Conservation (phyloP, 176 grass and related monocot genomes). For the Cymbopogon citratus region DNA sequence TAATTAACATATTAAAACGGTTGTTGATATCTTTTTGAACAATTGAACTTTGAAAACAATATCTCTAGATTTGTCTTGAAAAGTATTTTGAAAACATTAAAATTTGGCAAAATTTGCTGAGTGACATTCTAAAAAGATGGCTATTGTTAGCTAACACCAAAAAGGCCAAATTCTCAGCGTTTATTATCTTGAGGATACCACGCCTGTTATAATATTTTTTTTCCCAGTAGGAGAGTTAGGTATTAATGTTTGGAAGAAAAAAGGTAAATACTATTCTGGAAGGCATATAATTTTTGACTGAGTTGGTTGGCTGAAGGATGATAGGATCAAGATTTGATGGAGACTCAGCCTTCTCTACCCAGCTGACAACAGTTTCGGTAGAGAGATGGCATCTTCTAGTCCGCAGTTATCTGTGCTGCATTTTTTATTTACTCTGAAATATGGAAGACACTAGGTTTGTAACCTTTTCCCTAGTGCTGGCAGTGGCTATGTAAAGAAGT, state of each 20-base stretch:
- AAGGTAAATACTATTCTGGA: not conserved
- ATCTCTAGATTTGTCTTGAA: not conserved
- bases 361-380: not conserved
- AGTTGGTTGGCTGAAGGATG: not conserved
- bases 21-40: not conserved
- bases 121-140: not conserved
- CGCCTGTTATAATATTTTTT: not conserved
- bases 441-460: not conserved
- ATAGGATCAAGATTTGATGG: not conserved
- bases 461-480: not conserved
- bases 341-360: too few relatives aligned
- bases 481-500: not conserved
- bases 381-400: not conserved
- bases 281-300: not conserved
- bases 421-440: not conserved
- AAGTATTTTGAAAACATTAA: too few relatives aligned
- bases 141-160: not conserved
- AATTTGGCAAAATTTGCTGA: not conserved
- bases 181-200: not conserved
- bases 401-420: not conserved
- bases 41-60: not conserved
- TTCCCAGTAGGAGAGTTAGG: not conserved
- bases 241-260: not conserved
- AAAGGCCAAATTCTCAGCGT: too few relatives aligned
- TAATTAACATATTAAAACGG: not conserved